Evolutionary conservation across 2,329 filamentous ascomycete species (phyloP).

Genomic region (Fusarium odoratissimum): DNA sequence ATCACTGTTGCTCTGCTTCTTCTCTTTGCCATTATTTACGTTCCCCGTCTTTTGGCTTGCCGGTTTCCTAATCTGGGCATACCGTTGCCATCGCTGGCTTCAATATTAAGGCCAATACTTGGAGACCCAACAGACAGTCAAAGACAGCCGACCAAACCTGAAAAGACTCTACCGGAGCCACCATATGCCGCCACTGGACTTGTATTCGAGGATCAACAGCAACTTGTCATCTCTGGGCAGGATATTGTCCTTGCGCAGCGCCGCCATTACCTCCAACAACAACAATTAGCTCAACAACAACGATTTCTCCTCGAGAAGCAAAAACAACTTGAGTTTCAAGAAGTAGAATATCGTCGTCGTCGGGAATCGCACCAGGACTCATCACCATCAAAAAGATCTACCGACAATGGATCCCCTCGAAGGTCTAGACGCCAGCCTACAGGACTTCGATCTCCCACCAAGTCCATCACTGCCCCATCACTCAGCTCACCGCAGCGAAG

Average conservation of each 20-base stretch:
- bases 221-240: slow-evolving; percentile 47
- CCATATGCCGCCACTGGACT: slow-evolving; percentile 43
- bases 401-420: slow-evolving; percentile 53
- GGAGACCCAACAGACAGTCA: slow-evolving; percentile 21
- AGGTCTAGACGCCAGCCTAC: slow-evolving; percentile 63
- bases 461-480: slow-evolving; percentile 51
- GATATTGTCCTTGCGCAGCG: slow-evolving; percentile 46
- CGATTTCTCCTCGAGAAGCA: slow-evolving; percentile 34
- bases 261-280: slow-evolving; percentile 39
- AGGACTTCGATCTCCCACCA: slow-evolving; percentile 65
- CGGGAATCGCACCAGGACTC: slow-evolving; percentile 22
- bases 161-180: slow-evolving; percentile 45
- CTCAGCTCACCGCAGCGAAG: slow-evolving; percentile 51
- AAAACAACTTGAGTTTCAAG: slow-evolving; percentile 35
- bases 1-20: slow-evolving; percentile 62
- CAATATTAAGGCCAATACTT: slow-evolving; percentile 34
- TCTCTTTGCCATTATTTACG: slow-evolving; percentile 63
- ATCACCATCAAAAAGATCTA: slow-evolving; percentile 17
- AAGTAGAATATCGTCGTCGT: slow-evolving; percentile 31
- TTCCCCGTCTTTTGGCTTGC: slow-evolving; percentile 51
- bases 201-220: slow-evolving; percentile 50
- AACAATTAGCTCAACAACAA: slow-evolving; percentile 27
- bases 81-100: slow-evolving; percentile 44
- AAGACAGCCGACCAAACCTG: slow-evolving; percentile 10
- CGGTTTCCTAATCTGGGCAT: slow-evolving; percentile 52